Conservation (phyloP, 2,329 filamentous ascomycete species). For the Penicillium sp. region DNA sequence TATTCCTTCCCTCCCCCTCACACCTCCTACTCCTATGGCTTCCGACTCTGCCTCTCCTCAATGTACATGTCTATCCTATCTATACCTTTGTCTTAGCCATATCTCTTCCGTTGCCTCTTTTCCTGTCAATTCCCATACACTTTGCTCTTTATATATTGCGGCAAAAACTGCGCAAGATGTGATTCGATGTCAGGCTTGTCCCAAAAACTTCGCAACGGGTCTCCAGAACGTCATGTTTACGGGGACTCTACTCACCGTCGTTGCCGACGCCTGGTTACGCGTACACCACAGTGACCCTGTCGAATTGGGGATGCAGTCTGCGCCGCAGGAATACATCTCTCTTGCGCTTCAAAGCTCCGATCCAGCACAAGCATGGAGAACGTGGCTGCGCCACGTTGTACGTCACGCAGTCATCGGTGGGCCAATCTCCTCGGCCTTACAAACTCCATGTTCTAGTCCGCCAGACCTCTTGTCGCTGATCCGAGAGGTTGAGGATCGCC, state of each 20-base stretch:
- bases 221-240: conserved; percentile 45
- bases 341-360: conserved; percentile 25
- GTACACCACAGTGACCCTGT: conserved; percentile 34
- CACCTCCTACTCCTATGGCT: conserved; percentile 18
- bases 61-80: conserved; percentile 39
- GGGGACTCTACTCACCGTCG: conserved; percentile 42
- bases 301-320: conserved; percentile 34
- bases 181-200: conserved; percentile 41
- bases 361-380: conserved; percentile 30
- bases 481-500: conserved; percentile 39
- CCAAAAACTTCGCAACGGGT: conserved; percentile 38
- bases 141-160: conserved; percentile 41
- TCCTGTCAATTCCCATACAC: conserved; percentile 39
- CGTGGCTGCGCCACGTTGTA: conserved; percentile 37
- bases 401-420: conserved; percentile 35
- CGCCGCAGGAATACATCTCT: conserved; percentile 29
- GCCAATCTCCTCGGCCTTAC: conserved; percentile 19
- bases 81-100: conserved; percentile 42
- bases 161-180: conserved; percentile 39
- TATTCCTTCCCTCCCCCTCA: conserved; percentile 19
- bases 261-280: conserved; percentile 42
- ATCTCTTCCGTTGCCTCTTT: conserved; percentile 40
- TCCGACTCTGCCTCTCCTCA: conserved; percentile 19
- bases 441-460: conserved; percentile 26
- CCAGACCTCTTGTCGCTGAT: conserved; percentile 37